These are phyloP conservation scores for Tricholoma flavovirens DNA, from an alignment of 768 basidiomycete genomes.

Conservation along the genomic window DNA sequence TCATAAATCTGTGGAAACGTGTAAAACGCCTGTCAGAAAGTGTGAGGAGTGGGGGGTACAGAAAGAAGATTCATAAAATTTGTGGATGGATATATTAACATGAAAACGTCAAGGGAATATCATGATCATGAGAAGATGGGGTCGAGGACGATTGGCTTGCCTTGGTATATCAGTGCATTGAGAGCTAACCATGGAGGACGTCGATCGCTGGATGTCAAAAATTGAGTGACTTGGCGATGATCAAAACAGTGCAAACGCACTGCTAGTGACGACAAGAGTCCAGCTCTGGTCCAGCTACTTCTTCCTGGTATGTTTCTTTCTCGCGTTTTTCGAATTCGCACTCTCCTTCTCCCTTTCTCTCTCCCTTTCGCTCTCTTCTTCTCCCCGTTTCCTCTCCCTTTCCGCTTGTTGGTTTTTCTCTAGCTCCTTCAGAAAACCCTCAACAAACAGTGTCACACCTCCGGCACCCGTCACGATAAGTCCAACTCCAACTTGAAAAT, in stretches of 20 bases:
- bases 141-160: neutral
- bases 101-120: neutral
- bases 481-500: constrained; percentile 11
- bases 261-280: too few species aligned
- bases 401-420: constrained; percentile 7
- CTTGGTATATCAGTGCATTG: too few species aligned
- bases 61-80: neutral
- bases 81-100: neutral
- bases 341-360: neutral
- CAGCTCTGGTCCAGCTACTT: neutral
- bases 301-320: neutral
- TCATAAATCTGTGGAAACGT: neutral
- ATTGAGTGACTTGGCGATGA: neutral
- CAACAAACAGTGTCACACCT: constrained; percentile 6
- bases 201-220: neutral
- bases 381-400: neutral
- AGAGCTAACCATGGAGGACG: neutral
- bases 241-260: neutral
- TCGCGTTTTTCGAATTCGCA: neutral
- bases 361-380: neutral
- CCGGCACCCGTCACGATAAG: constrained; percentile 17
- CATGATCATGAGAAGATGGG: neutral
- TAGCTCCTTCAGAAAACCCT: constrained; percentile 9
- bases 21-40: neutral
- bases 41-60: neutral